Conservation (phyloP, 129 eudicot genomes). For the Flaveria bidentis region DNA sequence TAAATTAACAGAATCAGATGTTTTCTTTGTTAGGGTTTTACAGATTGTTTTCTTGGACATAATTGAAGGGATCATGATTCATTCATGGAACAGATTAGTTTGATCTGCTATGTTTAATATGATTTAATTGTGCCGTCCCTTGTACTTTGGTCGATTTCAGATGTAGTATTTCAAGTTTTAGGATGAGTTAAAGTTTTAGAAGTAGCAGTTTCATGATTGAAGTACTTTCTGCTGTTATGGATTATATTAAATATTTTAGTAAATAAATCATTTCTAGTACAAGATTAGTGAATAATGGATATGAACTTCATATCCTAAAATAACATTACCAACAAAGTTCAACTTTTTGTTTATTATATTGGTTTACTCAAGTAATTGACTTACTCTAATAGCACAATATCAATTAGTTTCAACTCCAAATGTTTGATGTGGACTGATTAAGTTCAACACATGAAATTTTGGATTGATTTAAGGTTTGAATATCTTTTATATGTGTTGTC, state of each 20-base stretch:
- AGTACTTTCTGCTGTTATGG: constrained; percentile 8
- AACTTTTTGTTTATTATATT: not conserved
- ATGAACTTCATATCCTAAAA: not conserved
- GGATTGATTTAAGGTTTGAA: not conserved
- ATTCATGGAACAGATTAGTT: not conserved
- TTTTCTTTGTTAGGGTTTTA: not conserved
- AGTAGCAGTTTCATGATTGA: constrained; percentile 6
- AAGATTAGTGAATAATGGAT: not conserved
- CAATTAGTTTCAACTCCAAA: not conserved
- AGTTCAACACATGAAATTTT: not conserved
- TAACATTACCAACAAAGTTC: not conserved
- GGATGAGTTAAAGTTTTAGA: not conserved
- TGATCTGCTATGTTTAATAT: constrained; percentile 10
- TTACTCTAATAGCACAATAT: not conserved
- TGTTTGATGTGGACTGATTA: not conserved
- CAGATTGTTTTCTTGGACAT: not conserved
- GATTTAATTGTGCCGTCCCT: not conserved
- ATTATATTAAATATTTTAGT: not conserved
- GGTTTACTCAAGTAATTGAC: not conserved
- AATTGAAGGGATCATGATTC: not conserved
- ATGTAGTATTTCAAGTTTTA: constrained; percentile 11
- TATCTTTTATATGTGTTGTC: not conserved
- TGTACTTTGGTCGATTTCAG: not conserved
- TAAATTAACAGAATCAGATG: not conserved
- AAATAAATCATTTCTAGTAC: not conserved